These are phyloP conservation scores for Hypoxylon trugodes DNA, from an alignment of 495 filamentous ascomycete species.

Conservation along the genomic window DNA sequence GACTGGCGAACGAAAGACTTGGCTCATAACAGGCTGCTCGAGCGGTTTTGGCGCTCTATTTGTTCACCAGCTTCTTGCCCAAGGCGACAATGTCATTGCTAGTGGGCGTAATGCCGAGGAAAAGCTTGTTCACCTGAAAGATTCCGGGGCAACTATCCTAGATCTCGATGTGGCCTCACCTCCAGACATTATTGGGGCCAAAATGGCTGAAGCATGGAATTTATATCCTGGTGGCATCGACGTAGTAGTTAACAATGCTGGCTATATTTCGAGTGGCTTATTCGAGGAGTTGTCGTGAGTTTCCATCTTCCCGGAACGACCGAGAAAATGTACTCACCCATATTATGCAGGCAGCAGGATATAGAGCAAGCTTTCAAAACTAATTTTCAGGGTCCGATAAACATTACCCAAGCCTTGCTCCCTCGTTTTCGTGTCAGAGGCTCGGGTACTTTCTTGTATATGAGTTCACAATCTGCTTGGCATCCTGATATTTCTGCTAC, in stretches of 20 bases:
- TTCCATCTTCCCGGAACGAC: neutral
- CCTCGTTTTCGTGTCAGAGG: conserved; percentile 55
- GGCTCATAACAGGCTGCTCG: conserved; percentile 57
- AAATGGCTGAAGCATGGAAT: conserved; percentile 44
- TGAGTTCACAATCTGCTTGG: conserved; percentile 60
- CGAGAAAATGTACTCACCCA: neutral
- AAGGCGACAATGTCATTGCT: conserved; percentile 64
- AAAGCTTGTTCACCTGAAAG: conserved; percentile 53
- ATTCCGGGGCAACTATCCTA: conserved; percentile 49
- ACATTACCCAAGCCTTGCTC: conserved; percentile 55
- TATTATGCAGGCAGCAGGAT: conserved; percentile 43
- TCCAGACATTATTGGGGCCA: conserved; percentile 45
- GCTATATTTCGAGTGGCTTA: conserved; percentile 53
- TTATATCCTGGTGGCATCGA: conserved; percentile 51
- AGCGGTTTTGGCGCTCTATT: conserved; percentile 54
- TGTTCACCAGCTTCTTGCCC: conserved; percentile 49
- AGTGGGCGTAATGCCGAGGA: conserved; percentile 55
- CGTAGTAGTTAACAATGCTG: conserved; percentile 66
- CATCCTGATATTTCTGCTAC: conserved; percentile 50
- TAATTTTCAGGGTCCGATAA: conserved; percentile 60
- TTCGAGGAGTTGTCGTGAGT: conserved; percentile 56
- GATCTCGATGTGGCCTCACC: conserved; percentile 58
- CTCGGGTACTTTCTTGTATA: conserved; percentile 59
- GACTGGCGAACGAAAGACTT: no score
- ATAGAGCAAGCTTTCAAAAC: conserved; percentile 54